Conservation (phyloP, 2,329 filamentous ascomycete species). For the Aureobasidium namibiae region DNA sequence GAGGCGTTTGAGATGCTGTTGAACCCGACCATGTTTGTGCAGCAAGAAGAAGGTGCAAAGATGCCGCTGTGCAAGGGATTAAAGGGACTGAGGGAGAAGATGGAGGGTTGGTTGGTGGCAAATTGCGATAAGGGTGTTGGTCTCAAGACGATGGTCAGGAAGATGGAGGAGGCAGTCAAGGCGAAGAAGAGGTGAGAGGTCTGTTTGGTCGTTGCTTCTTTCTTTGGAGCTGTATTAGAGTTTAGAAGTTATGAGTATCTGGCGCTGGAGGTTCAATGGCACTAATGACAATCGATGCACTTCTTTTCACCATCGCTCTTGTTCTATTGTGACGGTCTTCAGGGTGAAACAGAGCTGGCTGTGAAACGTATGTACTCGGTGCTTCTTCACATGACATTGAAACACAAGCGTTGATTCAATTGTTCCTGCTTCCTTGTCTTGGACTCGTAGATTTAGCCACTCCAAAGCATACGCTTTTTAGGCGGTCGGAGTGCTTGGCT, state of each 20-base stretch:
- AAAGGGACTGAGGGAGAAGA: slow-evolving; percentile 59
- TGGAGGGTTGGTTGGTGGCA: slow-evolving; percentile 74
- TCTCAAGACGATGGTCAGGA: slow-evolving; percentile 46
- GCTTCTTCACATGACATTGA: background rate
- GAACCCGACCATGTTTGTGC: slow-evolving; percentile 65
- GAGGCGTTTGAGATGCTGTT: slow-evolving; percentile 77
- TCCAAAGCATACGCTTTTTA: no score
- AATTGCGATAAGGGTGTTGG: slow-evolving; percentile 73
- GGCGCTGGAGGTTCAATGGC: no score
- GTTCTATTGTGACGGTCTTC: background rate
- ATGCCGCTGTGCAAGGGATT: slow-evolving; percentile 70
- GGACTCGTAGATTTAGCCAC: no score
- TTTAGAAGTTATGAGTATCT: no score
- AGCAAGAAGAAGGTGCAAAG: slow-evolving; percentile 53
- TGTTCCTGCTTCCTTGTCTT: background rate
- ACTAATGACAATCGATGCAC: no score
- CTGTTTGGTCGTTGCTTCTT: no score
- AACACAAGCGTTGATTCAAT: background rate
- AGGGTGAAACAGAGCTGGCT: background rate
- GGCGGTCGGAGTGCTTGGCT: background rate
- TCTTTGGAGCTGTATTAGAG: no score
- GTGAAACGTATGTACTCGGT: background rate
- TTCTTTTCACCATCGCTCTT: background rate
- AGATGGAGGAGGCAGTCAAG: slow-evolving; percentile 61
- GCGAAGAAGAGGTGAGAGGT: slow-evolving; percentile 29